Conservation (phyloP, 352 stramenopile genomes). For the Thraustochytrium striatum region DNA sequence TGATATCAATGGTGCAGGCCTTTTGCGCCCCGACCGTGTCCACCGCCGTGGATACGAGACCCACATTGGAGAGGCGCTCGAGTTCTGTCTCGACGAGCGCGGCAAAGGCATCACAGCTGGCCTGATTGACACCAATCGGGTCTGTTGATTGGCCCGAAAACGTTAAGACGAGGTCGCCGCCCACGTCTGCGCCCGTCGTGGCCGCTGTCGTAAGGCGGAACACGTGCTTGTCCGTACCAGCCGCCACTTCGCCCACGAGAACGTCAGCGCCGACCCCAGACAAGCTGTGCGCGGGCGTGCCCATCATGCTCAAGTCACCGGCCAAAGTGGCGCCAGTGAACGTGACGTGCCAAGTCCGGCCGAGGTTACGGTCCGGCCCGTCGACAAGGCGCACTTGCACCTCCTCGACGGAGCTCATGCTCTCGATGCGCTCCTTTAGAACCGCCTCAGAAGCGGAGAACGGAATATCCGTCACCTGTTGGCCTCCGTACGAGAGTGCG, state of each 20-base stretch:
- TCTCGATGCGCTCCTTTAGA: conserved; percentile 80
- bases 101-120: conserved; percentile 65
- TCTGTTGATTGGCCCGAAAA: conserved; percentile 66
- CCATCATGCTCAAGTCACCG: not conserved
- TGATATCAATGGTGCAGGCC: conserved; percentile 82
- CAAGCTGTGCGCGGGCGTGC: not conserved
- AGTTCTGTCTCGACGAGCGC: conserved; percentile 86
- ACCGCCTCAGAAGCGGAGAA: conserved; percentile 74
- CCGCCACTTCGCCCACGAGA: conserved; percentile 56
- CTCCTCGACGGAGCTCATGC: conserved; percentile 69
- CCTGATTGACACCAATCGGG: conserved; percentile 64
- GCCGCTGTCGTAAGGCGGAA: conserved; percentile 58
- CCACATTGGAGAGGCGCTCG: conserved; percentile 79
- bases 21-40: conserved; percentile 58
- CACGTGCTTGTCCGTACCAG: conserved; percentile 67
- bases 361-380: conserved; percentile 47
- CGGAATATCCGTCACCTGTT: conserved; percentile 56
- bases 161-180: conserved; percentile 59
- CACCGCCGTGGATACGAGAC: conserved; percentile 75
- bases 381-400: conserved; percentile 71
- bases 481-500: not conserved
- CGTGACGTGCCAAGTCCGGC: conserved; percentile 15
- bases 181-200: conserved; percentile 50
- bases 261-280: conserved; percentile 2
- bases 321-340: conserved; percentile 1